Percentiles rank a stretch among this genome's conserved stretches.
phyloP scores from a whole-genome alignment of 2,329 filamentous ascomycete species.

The Didymella sp. region DNA sequence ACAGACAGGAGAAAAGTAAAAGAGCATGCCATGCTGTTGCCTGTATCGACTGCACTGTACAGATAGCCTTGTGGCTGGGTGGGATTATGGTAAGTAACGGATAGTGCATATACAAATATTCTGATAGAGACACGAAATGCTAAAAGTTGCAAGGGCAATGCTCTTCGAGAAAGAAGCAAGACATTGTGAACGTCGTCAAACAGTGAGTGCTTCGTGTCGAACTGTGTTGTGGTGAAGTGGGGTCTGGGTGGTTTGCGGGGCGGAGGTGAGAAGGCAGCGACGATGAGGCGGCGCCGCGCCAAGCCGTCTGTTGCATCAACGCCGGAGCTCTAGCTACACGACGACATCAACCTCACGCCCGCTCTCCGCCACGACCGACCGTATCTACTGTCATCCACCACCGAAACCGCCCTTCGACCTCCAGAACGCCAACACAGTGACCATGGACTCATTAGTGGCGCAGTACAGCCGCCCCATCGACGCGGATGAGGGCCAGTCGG shows the following conservation, averaged over 20 bases:
- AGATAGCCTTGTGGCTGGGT: too few relatives aligned
- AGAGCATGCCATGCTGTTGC: too few relatives aligned
- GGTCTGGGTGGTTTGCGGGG: background rate
- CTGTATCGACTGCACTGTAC: too few relatives aligned
- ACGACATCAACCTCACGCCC: slow-evolving; percentile 27
- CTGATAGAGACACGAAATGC: too few relatives aligned
- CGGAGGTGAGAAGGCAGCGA: slow-evolving; percentile 28
- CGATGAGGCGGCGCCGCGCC: slow-evolving; percentile 31
- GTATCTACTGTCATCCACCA: background rate
- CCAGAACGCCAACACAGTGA: slow-evolving; percentile 19
- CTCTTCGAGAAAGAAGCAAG: too few relatives aligned
- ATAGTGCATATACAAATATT: too few relatives aligned
- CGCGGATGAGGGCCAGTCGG: slow-evolving; percentile 73
- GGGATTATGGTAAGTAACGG: too few relatives aligned
- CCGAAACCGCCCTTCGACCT: slow-evolving; percentile 1
- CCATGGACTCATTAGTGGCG: slow-evolving; percentile 91
- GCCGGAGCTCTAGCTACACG: slow-evolving; percentile 29
- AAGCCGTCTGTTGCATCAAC: slow-evolving; percentile 25
- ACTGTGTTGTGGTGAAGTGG: background rate
- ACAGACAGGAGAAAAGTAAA: too few relatives aligned
- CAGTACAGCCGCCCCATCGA: slow-evolving; percentile 84
- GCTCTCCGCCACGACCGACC: slow-evolving; percentile 20
- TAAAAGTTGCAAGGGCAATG: too few relatives aligned
- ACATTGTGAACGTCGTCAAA: too few relatives aligned
- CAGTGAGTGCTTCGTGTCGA: too few relatives aligned